Percentiles rank a stretch among this genome's conserved stretches.
phyloP scores from a whole-genome alignment of 345 rosid species.

The Eucalyptus camaldulensis region DNA sequence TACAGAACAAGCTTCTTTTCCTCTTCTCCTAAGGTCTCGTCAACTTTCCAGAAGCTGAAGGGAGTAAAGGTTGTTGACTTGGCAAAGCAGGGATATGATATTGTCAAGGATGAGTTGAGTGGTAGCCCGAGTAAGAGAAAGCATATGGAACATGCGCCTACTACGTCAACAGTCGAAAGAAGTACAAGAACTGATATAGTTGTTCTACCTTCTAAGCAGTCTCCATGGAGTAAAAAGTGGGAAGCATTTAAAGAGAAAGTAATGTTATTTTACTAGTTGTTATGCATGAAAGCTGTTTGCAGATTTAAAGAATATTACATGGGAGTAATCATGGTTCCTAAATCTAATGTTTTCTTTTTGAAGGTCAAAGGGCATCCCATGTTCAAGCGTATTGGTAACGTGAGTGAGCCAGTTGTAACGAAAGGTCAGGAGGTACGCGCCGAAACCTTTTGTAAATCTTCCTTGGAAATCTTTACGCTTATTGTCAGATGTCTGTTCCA shows the following conservation, averaged over 20 bases:
- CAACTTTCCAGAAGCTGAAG: conserved; percentile 53
- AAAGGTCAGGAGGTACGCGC: conserved; percentile 81
- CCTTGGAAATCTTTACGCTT: not conserved
- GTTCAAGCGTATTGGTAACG: conserved; percentile 53
- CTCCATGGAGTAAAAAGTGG: conserved; percentile 75
- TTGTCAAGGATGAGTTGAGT: conserved; percentile 74
- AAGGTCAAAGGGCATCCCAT: conserved; percentile 71
- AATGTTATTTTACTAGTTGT: not conserved
- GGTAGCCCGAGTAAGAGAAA: conserved; percentile 56
- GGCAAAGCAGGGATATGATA: conserved; percentile 81
- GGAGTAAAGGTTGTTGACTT: conserved; percentile 61
- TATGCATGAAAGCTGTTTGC: not conserved
- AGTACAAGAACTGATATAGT: conserved; percentile 77
- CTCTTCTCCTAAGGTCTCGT: conserved; percentile 41
- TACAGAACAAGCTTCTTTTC: conserved; percentile 50
- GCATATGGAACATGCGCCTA: conserved; percentile 73
- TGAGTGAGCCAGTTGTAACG: conserved; percentile 79
- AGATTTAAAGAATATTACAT: not conserved
- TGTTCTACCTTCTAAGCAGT: conserved; percentile 44
- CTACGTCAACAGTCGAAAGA: conserved; percentile 54
- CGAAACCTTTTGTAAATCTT: not conserved
- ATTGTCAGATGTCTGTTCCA: not conserved
- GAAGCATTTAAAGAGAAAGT: conserved; percentile 60
- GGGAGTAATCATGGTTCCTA: not conserved
- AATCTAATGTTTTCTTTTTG: not conserved